Percentiles rank a stretch among this genome's conserved stretches.
These are phyloP conservation scores for Paraglomus brasilianum DNA, from an alignment of 192 early-diverging fungal genomes.

Conservation along the genomic window DNA sequence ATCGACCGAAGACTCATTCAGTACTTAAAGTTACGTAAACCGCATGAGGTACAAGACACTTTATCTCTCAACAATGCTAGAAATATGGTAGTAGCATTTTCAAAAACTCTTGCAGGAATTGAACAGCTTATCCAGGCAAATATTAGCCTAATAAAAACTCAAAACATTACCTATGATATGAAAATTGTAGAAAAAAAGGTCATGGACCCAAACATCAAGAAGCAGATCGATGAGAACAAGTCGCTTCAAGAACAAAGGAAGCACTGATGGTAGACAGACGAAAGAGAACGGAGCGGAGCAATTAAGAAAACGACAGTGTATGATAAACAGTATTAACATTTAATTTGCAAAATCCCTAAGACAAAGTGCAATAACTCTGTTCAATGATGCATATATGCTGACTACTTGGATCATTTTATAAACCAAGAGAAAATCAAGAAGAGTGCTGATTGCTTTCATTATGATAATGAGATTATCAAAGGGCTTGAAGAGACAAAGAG, in stretches of 20 bases:
- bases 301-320: slow-evolving; percentile 27
- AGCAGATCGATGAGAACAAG: slow-evolving; percentile 24
- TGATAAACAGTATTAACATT: slow-evolving; percentile 26
- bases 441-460: background rate
- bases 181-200: slow-evolving; percentile 27
- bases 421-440: slow-evolving; percentile 31
- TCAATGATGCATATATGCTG: slow-evolving; percentile 31
- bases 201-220: slow-evolving; percentile 26
- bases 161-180: slow-evolving; percentile 12
- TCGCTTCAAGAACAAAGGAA: slow-evolving; percentile 6
- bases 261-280: slow-evolving; percentile 23
- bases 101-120: slow-evolving; percentile 34
- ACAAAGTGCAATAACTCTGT: slow-evolving; percentile 34
- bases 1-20: slow-evolving; percentile 32
- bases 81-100: slow-evolving; percentile 28
- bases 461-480: slow-evolving; percentile 25
- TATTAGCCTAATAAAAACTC: slow-evolving; percentile 20
- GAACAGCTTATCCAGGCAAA: slow-evolving; percentile 31
- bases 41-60: slow-evolving; percentile 33
- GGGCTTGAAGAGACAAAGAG: slow-evolving; percentile 20
- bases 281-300: background rate
- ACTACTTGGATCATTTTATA: slow-evolving; percentile 33
- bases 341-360: slow-evolving; percentile 33
- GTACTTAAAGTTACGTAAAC: slow-evolving; percentile 18
- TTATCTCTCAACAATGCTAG: slow-evolving; percentile 35